Evolutionary conservation across 1,139 yeast genomes (phyloP).

Genomic region (Kodamaea arcana): DNA sequence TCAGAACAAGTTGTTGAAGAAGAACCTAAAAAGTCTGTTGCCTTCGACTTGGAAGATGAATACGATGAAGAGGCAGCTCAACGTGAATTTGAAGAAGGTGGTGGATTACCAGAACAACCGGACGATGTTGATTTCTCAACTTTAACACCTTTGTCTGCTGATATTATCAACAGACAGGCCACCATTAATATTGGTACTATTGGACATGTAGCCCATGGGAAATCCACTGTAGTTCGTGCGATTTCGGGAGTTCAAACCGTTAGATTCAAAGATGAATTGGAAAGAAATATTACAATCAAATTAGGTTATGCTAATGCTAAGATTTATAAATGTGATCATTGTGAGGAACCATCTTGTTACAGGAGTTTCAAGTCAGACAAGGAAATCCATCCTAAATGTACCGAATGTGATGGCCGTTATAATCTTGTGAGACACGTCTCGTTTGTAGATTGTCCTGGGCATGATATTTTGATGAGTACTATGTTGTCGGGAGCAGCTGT

Average conservation of each 20-base stretch:
- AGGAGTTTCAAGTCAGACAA: conserved; percentile 91
- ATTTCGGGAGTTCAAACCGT: conserved; percentile 99
- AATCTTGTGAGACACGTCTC: conserved; percentile 92
- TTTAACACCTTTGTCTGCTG: conserved; percentile 86
- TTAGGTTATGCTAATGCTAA: conserved; percentile 98
- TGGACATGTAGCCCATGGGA: conserved; percentile 99
- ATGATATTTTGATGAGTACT: conserved; percentile 99
- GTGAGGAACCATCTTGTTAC: conserved; percentile 95
- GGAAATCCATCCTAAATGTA: conserved; percentile 91
- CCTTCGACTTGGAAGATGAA: conserved; percentile 72
- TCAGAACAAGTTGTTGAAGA: conserved; percentile 43
- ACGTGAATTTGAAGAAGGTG: conserved; percentile 94
- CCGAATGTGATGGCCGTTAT: conserved; percentile 83
- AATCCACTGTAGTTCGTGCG: conserved; percentile 97
- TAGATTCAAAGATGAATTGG: conserved; percentile 96
- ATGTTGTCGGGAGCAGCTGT: conserved; percentile 99
- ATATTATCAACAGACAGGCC: conserved; percentile 97
- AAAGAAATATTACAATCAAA: conserved; percentile 97
- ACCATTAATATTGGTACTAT: conserved; percentile 98
- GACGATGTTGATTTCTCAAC: conserved; percentile 74
- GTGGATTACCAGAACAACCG: conserved; percentile 97
- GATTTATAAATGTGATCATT: conserved; percentile 89
- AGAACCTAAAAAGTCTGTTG: conserved; percentile 64
- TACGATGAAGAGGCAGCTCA: conserved; percentile 64
- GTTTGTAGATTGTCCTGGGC: conserved; percentile 99